Evolutionary conservation across 2,329 filamentous ascomycete genomes (phyloP), one percentile per base, ranked within the genome.

Genomic region (Fusarium guadeloupense): DNA sequence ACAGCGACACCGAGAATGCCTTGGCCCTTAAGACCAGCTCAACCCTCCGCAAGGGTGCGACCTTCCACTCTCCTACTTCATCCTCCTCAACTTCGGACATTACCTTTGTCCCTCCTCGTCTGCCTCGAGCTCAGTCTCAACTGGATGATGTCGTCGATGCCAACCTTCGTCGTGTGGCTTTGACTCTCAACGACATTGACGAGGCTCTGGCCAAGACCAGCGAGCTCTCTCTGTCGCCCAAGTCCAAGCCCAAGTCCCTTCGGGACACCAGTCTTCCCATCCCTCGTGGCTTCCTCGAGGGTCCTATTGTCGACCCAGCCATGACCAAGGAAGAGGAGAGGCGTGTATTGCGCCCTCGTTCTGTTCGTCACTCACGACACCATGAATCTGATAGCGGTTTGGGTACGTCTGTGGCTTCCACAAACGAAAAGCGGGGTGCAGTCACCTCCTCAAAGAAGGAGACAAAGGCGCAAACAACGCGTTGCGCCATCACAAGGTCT

Each of bases 361-460:
- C 77, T 44, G 82, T 82, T 54, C 83, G 86, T 71, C 78, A 80
- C 57, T 81, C 81, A 37, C 83, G 88, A 71, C 85, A 87, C 71
- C 89, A 93, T 77, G 85, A 86, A 55, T 95, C 92, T 14, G 93
- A 97, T 78, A 96, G 93, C 74, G 93, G 92, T 48, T 81, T 97
- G 62, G 93, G 93, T 46, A 90, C 92, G 37, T 97, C 93, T 35
- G 83, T 97, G 70, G 85, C 82, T 58, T 90, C 86, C 41, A 82
- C 79, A 28, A 80, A 78, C 51, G 81, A 85, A 63, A 83, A 85
- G 72, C 74, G 78, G 64, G 74, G 75, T 41, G 70, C 66, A 54
- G 74, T 76, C 56, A 77, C 57, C 74, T 63, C 83, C 26, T 56
- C 70, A 58, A 81, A 79, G 62, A 81, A 79, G 62, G 66, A 60